These are phyloP conservation scores for Daldinia caldariorum DNA, from an alignment of 495 filamentous ascomycete genomes.

Conservation along the genomic window DNA sequence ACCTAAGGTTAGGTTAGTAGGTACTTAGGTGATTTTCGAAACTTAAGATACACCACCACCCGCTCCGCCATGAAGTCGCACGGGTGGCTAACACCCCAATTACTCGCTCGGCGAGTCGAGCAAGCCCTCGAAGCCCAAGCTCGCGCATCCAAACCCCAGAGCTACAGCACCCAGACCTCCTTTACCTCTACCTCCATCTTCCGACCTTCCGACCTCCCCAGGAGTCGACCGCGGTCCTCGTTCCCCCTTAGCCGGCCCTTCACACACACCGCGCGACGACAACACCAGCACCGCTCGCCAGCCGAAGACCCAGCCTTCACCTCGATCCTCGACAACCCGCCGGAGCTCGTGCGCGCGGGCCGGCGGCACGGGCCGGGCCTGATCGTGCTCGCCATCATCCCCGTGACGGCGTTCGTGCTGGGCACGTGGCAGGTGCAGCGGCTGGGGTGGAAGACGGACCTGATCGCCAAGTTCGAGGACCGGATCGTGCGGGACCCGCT, in stretches of 20 bases:
- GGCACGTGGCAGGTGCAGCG: conserved; percentile 97
- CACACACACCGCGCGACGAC: conserved; percentile 41
- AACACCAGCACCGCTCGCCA: conserved; percentile 50
- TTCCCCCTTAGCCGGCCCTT: conserved; percentile 46
- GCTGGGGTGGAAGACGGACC: conserved; percentile 89
- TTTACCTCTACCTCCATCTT: background rate
- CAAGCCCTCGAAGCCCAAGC: conserved; percentile 40
- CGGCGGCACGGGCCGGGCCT: conserved; percentile 83
- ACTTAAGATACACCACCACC: conserved; percentile 6
- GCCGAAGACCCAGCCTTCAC: conserved; percentile 77
- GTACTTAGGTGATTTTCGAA: background rate
- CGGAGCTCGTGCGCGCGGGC: conserved; percentile 74
- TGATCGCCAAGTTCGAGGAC: conserved; percentile 90
- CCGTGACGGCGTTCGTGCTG: conserved; percentile 86
- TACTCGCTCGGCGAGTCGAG: conserved; percentile 39
- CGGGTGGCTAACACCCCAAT: conserved; percentile 28
- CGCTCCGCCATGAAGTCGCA: conserved; percentile 34
- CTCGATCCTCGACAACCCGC: conserved; percentile 86
- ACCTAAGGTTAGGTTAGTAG: too few relatives aligned
- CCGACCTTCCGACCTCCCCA: conserved; percentile 15
- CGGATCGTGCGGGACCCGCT: conserved; percentile 86
- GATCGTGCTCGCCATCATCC: conserved; percentile 85
- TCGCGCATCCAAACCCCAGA: conserved; percentile 22
- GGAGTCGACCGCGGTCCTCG: background rate
- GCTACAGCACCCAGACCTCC: conserved; percentile 21